A percentile compares a stretch with the other conserved stretches of the same genome.
Evolutionary conservation across 768 basidiomycete genomes (phyloP).

Genomic region (Tephrocybe sp.): DNA sequence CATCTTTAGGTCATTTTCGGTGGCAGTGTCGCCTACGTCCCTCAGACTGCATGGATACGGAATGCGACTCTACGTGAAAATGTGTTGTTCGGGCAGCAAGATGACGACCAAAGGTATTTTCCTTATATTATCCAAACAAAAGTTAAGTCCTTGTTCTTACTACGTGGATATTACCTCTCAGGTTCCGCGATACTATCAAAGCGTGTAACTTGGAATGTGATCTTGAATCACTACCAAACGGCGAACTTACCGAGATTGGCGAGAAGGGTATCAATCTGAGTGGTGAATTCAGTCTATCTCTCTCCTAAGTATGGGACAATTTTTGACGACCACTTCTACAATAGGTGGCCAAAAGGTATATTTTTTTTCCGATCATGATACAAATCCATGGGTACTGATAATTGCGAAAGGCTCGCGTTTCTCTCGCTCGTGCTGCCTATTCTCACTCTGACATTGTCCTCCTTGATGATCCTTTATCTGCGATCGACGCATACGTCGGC

Average conservation of each 20-base stretch:
- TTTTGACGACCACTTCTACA: background rate
- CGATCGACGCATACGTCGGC: constrained; percentile 77
- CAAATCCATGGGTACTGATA: background rate
- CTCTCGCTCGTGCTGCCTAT: constrained; percentile 76
- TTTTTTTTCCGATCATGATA: no score
- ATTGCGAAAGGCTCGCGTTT: constrained; percentile 59
- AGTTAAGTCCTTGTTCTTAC: no score
- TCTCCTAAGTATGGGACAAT: background rate
- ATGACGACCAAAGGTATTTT: constrained; percentile 50
- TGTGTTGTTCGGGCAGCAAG: constrained; percentile 67
- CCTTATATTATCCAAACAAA: no score
- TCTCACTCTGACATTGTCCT: constrained; percentile 70
- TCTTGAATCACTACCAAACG: constrained; percentile 66
- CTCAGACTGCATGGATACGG: constrained; percentile 62
- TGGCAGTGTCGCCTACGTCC: constrained; percentile 55
- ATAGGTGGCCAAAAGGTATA: constrained; percentile 37
- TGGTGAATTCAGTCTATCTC: constrained; percentile 30
- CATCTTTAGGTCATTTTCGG: constrained; percentile 43
- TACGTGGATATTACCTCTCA: constrained; percentile 17
- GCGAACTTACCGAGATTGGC: constrained; percentile 69
- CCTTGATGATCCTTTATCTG: constrained; percentile 79
- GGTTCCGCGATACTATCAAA: constrained; percentile 53
- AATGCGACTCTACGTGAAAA: constrained; percentile 73
- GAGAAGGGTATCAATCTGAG: constrained; percentile 75
- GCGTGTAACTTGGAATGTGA: constrained; percentile 74